phyloP scores from a whole-genome alignment of 225 moss, liverwort and hornwort genomes.

The Pleurozium schreberi region DNA sequence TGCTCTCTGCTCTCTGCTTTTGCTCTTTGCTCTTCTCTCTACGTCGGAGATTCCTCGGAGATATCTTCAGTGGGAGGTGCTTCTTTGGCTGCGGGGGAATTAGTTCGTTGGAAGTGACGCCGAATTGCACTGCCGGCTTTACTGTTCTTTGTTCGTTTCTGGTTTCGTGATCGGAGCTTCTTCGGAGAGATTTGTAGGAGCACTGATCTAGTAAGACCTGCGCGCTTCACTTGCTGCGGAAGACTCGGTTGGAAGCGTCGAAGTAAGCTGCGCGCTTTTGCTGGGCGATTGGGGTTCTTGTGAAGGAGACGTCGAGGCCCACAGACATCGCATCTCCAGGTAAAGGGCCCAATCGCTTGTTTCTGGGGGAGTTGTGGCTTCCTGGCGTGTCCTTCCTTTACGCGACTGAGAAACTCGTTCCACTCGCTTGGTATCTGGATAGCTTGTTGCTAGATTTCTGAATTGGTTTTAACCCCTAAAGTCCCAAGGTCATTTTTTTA shows the following conservation, averaged over 20 bases:
- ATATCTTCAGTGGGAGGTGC: neutral
- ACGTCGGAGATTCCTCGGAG: too few species aligned
- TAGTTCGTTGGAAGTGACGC: too few species aligned
- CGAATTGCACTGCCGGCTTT: too few species aligned
- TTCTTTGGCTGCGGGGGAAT: neutral
- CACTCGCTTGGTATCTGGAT: neutral
- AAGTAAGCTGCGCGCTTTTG: neutral
- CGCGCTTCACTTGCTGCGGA: neutral
- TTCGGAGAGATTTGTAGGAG: neutral
- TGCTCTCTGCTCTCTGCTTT: neutral
- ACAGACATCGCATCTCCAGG: neutral
- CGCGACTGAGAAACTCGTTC: neutral
- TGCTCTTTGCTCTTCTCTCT: too few species aligned
- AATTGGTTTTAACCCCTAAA: too few species aligned
- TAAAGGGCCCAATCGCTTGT: neutral
- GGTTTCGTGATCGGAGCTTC: too few species aligned
- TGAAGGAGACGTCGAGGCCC: neutral
- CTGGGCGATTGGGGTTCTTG: neutral
- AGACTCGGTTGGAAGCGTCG: neutral
- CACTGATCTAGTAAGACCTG: neutral
- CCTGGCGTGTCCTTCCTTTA: neutral
- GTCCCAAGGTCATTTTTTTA: too few species aligned
- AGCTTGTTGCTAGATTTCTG: neutral
- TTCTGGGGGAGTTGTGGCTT: neutral
- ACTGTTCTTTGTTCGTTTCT: too few species aligned